Evolutionary conservation across 768 basidiomycete genomes (phyloP), one percentile per base, ranked within the genome.

Genomic region (Termitomyces sp.): DNA sequence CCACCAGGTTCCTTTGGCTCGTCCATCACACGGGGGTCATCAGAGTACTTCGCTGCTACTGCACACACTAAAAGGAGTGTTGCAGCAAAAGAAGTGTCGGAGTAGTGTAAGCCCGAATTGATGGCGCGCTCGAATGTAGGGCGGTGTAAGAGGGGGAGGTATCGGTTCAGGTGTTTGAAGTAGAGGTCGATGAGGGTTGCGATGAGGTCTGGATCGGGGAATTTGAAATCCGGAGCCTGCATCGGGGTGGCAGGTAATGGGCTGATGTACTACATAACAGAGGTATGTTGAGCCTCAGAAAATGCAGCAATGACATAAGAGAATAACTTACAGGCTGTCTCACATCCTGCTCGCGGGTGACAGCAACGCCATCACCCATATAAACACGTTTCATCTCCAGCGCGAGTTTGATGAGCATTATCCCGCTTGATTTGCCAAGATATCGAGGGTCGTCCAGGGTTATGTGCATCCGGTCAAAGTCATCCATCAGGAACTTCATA

Each of bases 51-150:
- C 0, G 89, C 76, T 3, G 82, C 92, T 24, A 85, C 76, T 0
- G 93, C 91, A 69, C 90, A 92, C 0, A 92, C 81, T 2, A 91
- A 77, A 3, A 94, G 76, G 18, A 91, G 80, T 0, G 81, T 81
- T 3, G 80, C 71, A 0, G 80, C 84, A 69, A 94, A 92, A 0
- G 75, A 67, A 0, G 75, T 51, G 58, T 90, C 76, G 1, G 69
- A 72, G 18, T 78, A 70, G 65, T 91, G 86, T 3, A 85, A 66
- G 0, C 81, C 82, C 7, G 83, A 78, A 2, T 66, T 66, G 28
- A 88, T 66, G 16, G 77, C 75, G 15, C 77, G 74, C 42, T 87
- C 80, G 65, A 95, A 91, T 6, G 83, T 84, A 0, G 85, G 86
- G 7, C 86, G 82, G 66, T 94, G 92, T 4, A 96, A 75, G 2